phyloP scores from a whole-genome alignment of 1,284 basidiomycete genomes.

The Moesziomyces antarcticus region DNA sequence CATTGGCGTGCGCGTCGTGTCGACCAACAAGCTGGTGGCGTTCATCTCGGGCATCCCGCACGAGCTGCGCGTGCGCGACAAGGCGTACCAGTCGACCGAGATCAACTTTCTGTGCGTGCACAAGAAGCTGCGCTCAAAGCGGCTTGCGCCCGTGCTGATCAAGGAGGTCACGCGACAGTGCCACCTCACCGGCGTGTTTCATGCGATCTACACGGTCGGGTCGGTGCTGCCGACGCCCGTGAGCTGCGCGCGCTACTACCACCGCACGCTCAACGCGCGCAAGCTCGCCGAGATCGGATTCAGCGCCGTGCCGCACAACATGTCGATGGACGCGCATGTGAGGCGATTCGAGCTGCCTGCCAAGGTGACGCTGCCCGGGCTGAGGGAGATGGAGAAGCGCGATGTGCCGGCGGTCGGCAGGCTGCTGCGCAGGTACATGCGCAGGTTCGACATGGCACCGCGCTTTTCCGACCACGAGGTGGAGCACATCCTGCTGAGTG shows the following conservation, averaged over 20 bases:
- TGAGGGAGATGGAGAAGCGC: conserved; percentile 86
- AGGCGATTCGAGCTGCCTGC: conserved; percentile 53
- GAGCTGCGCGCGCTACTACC: conserved; percentile 78
- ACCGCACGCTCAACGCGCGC: conserved; percentile 88
- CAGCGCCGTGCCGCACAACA: conserved; percentile 72
- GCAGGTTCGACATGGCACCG: conserved; percentile 85
- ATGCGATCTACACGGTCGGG: conserved; percentile 90
- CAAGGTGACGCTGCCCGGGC: conserved; percentile 65
- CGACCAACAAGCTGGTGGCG: conserved; percentile 82
- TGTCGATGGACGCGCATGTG: conserved; percentile 54
- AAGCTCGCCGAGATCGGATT: conserved; percentile 94
- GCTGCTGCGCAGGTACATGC: conserved; percentile 84
- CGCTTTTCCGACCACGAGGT: conserved; percentile 83
- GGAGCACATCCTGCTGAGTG: conserved; percentile 87
- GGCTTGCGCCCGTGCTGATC: conserved; percentile 94
- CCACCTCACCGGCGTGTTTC: conserved; percentile 89
- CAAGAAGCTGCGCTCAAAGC: conserved; percentile 96
- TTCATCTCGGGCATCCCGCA: conserved; percentile 95
- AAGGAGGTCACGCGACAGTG: conserved; percentile 97
- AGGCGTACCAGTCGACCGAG: conserved; percentile 72
- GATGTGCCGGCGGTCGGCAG: conserved; percentile 81
- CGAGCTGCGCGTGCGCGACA: conserved; percentile 61
- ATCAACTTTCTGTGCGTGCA: conserved; percentile 99
- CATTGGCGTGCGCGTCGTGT: conserved; percentile 93
- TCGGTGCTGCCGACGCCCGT: conserved; percentile 64